Evolutionary conservation across 1,284 basidiomycete species (phyloP), one percentile per base, ranked within the genome.

Genomic region (Xerocomus minutiporus): DNA sequence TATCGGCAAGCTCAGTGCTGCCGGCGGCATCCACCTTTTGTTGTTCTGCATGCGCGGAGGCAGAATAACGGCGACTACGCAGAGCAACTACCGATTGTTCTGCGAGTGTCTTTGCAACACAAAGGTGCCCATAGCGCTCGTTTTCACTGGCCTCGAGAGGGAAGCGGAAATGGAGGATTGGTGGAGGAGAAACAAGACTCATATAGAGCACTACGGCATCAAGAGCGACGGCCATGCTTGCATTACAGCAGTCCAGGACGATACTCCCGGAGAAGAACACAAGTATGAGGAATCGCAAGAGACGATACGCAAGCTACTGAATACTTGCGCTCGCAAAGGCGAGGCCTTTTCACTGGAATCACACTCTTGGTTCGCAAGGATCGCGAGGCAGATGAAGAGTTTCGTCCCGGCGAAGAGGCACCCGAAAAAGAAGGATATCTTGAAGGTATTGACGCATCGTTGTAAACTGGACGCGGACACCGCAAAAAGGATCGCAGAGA

Each of bases 31-130:
- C 29, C 68, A 64, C 52, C 71, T 75, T 23, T 62, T 75, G n/a
- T 52, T 76, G 1, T 75, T 73, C 51, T 72, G 69, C 62, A 63
- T 76, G 53, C 66, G 70, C 1, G 72, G 64, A 3, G 57, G 66
- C 4, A 65, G 71, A 51, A 70, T 76, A 55, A 67, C 64, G 15
- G 64, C 64, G 3, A 66, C 65, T 5, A 56, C 61, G 42, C 63
- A 71, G 45, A 61, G 60, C 57, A 74, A 75, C 50, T 77, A 72
- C 57, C 55, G 61, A 44, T 57, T 75, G 42, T 75, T 75, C 56
- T 60, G 56, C 25, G 62, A 67, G 2, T 63, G 62, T 34, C 64
- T 75, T 39, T 75, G 72, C 51, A 46, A 52, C 32, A 56, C 54
- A 32, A 60, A 57, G 17, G 70, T 75, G 20, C 74, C 73, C 4